Percentiles rank a stretch among this genome's conserved stretches.
phyloP scores from a whole-genome alignment of 2,329 filamentous ascomycete genomes.

The Phialophora macrospora region DNA sequence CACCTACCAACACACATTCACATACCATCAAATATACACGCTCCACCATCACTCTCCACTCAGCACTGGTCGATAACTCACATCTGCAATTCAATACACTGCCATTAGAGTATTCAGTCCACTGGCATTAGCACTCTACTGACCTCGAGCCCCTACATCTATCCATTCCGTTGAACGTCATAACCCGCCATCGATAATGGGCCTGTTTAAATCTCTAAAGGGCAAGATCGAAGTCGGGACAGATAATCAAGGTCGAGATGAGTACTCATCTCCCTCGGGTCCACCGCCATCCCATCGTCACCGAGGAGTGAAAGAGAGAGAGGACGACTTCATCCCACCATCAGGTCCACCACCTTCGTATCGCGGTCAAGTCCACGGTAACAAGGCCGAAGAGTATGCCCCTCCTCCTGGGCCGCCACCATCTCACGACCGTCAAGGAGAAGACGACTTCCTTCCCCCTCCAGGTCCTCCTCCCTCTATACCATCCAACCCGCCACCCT shows the following conservation, averaged over 20 bases:
- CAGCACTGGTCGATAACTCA: too few species aligned
- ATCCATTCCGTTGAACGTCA: not conserved
- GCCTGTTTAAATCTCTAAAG: constrained; percentile 37
- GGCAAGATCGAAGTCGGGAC: constrained; percentile 34
- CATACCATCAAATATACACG: too few species aligned
- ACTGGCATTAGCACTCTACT: not conserved
- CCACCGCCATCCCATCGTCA: constrained; percentile 37
- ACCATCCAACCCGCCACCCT: constrained; percentile 55
- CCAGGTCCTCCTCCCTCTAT: constrained; percentile 19
- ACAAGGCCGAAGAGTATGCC: constrained; percentile 24
- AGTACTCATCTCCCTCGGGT: constrained; percentile 32
- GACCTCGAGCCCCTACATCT: too few species aligned
- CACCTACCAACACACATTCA: too few species aligned
- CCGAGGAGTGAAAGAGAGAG: not conserved
- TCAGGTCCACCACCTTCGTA: not conserved
- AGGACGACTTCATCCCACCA: constrained; percentile 26
- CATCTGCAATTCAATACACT: too few species aligned
- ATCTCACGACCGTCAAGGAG: not conserved
- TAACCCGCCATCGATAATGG: constrained; percentile 22
- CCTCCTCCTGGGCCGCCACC: constrained; percentile 20
- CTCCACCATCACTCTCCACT: too few species aligned
- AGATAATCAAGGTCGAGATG: constrained; percentile 16
- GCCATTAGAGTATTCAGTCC: not conserved
- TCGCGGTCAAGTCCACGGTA: not conserved
- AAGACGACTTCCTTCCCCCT: constrained; percentile 26